Base-by-base conservation (phyloP, 805 yeast genomes). In the Hanseniaspora lachancei region DNA sequence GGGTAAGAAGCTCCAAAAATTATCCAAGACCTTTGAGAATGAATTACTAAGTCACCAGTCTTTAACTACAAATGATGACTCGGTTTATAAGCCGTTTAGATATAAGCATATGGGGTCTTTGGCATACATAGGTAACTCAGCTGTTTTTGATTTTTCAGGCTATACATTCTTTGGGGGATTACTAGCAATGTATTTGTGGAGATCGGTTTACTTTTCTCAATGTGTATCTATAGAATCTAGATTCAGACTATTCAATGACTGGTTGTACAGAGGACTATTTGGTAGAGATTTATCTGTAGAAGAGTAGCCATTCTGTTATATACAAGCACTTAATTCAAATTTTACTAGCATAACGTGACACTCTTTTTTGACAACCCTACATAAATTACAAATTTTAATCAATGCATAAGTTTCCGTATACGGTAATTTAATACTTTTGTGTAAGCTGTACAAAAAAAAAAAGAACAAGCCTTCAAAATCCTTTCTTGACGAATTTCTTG, bases 181-280 rank as follows among this genome's bases (percentile, higher is more conserved):
- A 51, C 66, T 80, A 42, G 86, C 86, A n/a, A 78, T 82, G 81
- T 82, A 82, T 64, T 67, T 81, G 55, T 81, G 87, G 87, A 77
- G 87, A 71, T 76, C 82, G 50, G 83, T 79, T 32, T 81, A 81
- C 67, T 81, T 81, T 68, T 77, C 84, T 35, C 84, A 81, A 65
- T 76, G 82, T 52, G 86, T 82, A 41, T 77, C 84, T 58, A 66
- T 78, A 62, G 74, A 86, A 66, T 78, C 82, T 5, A 75, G 86
- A 64, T 82, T 78, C 5, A 70, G 80, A 60, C 66, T 82, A 64
- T 77, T 77, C 69, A 77, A 79, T 76, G 86, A 82, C 64, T 81
- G 86, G 86, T 62, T 81, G 60, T 80, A 80, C 66, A 75, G 85
- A 69, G 80, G 80, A 52, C 64, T 76, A 47, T 76, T 76, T 59